Percentiles rank a stretch among this genome's conserved stretches.
Conservation (phyloP, 257 asterid species). For the Gentiana straminea region DNA sequence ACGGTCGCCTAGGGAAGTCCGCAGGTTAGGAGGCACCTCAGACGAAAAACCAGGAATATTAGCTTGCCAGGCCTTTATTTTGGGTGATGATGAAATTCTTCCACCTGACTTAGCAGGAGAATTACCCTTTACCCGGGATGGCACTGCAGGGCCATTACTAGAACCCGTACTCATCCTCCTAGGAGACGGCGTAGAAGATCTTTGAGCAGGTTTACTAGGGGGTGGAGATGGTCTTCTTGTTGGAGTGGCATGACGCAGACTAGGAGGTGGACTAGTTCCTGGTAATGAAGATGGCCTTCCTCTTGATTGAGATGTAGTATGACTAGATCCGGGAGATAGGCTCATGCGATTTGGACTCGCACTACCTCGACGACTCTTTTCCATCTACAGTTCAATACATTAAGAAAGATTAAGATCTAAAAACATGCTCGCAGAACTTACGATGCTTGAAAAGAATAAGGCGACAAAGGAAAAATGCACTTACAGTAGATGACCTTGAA, state of each 20-base stretch:
- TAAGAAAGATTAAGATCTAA: not conserved
- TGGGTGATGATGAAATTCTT: slow-evolving; percentile 86
- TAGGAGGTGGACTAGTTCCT: slow-evolving; percentile 70
- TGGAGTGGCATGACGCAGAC: slow-evolving; percentile 39
- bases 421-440: not conserved
- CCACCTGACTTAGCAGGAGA: slow-evolving; percentile 70
- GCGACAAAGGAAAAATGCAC: slow-evolving; percentile 6
- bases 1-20: slow-evolving; percentile 89
- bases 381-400: slow-evolving; percentile 46
- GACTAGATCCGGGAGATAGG: slow-evolving; percentile 66
- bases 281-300: slow-evolving; percentile 58
- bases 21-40: slow-evolving; percentile 95
- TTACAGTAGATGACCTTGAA: slow-evolving; percentile 77
- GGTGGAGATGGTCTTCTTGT: slow-evolving; percentile 72
- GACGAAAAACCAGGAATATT: slow-evolving; percentile 77
- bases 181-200: slow-evolving; percentile 59
- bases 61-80: slow-evolving; percentile 69
- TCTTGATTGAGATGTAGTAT: slow-evolving; percentile 44
- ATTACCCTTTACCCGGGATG: slow-evolving; percentile 58
- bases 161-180: slow-evolving; percentile 81
- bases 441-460: not conserved
- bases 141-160: slow-evolving; percentile 18
- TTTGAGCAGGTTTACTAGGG: slow-evolving; percentile 55
- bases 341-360: slow-evolving; percentile 85
- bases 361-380: slow-evolving; percentile 70